Base-by-base conservation (phyloP, 768 basidiomycete species). In the Collybia sordida region DNA sequence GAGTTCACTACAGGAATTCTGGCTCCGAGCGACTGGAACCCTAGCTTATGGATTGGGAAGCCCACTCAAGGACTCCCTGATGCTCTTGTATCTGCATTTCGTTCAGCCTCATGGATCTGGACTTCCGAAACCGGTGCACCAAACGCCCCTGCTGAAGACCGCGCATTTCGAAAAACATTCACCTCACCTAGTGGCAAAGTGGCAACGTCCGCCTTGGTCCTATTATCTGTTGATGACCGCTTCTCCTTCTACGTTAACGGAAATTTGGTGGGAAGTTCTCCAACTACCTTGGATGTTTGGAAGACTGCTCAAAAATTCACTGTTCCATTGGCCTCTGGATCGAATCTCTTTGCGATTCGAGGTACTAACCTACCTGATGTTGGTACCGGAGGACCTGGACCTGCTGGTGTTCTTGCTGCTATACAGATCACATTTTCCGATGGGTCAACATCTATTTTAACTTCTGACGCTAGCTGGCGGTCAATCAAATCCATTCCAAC, bases 321-420 rank as follows among this genome's bases (percentile, higher is more conserved):
- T 17, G 52, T 64, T 4, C 14, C 56, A 9, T 57, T 68, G 23
- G 45, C 46, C 3, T 22, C 59, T 0, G 43, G 45, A 7, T 57
- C 58, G 6, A 58, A 57, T 23, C 52, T 63, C 15, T 68, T 70
- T 21, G 66, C 66, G 3, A 46, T 69, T 19, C 55, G 53, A 14
- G 69, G 59, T 3, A 67, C 63, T 12, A 69, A 69, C 42, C 38
- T 57, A 12, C 36, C 51, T 21, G 61, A 57, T 22, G 53, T 55
- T 18, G 47, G 35, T 23, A 54, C 53, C 2, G 56, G 59, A 18
- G 63, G 63, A 24, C 43, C 45, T n/a, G 48, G 57, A 2, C 61
- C 67, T 6, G 69, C 67, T 1, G 67, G 63, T 4, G 50, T 67
- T 35, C 58, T 69, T 27, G 57, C 60, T 14, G 49, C 63, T 9